Evolutionary conservation across 2,329 filamentous ascomycete genomes (phyloP), one percentile per base, ranked within the genome.

Genomic region (Colletotrichum agaves): DNA sequence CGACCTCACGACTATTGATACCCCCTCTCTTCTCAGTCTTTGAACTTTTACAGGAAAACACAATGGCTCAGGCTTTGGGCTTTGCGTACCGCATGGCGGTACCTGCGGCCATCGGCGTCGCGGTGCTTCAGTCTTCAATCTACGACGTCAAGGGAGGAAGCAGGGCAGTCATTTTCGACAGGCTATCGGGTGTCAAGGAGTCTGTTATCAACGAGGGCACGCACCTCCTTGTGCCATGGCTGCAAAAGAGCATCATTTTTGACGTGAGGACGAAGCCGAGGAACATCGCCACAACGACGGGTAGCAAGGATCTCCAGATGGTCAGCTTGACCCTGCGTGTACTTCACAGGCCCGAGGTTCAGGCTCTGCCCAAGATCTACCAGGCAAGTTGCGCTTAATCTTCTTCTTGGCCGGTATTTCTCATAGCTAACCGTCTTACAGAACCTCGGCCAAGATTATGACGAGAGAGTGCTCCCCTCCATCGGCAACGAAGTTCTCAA

Each of bases 401-500:
- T 7, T 27, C 6, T 27, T 2, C 27, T 27, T 27, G 27, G 6
- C 27, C 5, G 27, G 27, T 7, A 27, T 7, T 7, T 27, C 27
- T 27, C 27, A 7, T 27, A 7, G 27, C 27, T 27, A 27, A 27
- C 27, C 27, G 27, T 7, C 19, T 10, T 50, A 23, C 73, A 98
- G 95, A 96, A 94, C 78, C 95, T 99, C 80, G 96, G 96, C 77
- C 92, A 91, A 84, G 96, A 99, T 81, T 99, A 99, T 85, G 96
- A 99, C 80, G 96, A 99, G 88, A 89, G 96, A 81, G 96, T 99
- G 67, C 91, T 99, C 75, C 96, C 96, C 55, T 98, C 94, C 73
- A 99, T 99, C 82, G 96, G 97, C 75, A 99, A 99, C 85, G 96
- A 99, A 89, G 96, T 99, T 74, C 90, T 99, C 78, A 99, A 99